Evolutionary conservation across 805 yeast species (phyloP).

Genomic region (Kodamaea neixiangensis): DNA sequence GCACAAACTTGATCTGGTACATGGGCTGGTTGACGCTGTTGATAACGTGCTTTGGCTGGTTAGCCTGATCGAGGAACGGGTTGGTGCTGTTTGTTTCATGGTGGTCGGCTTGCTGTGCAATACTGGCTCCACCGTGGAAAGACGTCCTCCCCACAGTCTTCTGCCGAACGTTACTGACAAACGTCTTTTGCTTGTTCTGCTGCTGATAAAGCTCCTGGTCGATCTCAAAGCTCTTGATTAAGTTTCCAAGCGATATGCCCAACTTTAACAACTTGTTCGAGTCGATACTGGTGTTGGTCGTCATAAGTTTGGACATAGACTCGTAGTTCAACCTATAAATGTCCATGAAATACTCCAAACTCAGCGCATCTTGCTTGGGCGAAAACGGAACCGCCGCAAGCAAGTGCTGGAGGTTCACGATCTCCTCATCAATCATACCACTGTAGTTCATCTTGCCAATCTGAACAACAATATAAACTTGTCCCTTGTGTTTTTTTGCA

Average conservation of each 20-base stretch:
- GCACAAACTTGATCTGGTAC: conserved; percentile 36
- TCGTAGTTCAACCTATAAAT: conserved; percentile 31
- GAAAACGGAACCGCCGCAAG: conserved; percentile 38
- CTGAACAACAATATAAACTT: not conserved
- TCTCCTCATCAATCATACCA: conserved; percentile 27
- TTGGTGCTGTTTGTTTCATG: conserved; percentile 4
- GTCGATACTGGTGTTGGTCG: conserved; percentile 33
- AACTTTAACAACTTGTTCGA: conserved; percentile 39
- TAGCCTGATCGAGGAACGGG: conserved; percentile 11
- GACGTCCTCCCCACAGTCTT: conserved; percentile 5
- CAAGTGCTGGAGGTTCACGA: conserved; percentile 26
- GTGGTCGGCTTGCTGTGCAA: not conserved
- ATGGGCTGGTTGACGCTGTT: conserved; percentile 22
- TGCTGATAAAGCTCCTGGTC: conserved; percentile 35
- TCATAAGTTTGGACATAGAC: conserved; percentile 4
- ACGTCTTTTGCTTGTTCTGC: conserved; percentile 23
- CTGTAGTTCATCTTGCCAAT: conserved; percentile 11
- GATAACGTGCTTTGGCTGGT: conserved; percentile 12
- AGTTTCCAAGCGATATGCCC: conserved; percentile 44
- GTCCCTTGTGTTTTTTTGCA: not conserved
- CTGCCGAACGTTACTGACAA: conserved; percentile 13
- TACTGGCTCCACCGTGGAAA: conserved; percentile 1
- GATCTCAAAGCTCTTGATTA: conserved; percentile 34
- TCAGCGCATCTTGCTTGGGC: conserved; percentile 17
- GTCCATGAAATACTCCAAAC: conserved; percentile 28